phyloP scores from a whole-genome alignment of 2,329 filamentous ascomycete species.

The Venturia oleaginea region DNA sequence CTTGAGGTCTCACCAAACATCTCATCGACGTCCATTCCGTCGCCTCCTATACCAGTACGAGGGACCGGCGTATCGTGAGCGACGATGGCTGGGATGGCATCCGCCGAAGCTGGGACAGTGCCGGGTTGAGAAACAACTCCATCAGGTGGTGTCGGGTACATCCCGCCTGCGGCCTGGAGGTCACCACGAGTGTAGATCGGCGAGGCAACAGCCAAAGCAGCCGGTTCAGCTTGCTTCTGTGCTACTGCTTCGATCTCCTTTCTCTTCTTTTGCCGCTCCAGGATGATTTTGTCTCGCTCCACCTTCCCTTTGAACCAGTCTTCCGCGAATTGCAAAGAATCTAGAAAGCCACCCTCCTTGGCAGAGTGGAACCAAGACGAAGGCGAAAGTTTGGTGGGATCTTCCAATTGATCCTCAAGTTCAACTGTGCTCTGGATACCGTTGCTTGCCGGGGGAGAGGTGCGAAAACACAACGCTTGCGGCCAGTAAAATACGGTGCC shows the following conservation, averaged over 20 bases:
- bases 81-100: background rate
- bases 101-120: conserved; percentile 13
- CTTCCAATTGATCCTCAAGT: background rate
- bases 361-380: conserved; percentile 9
- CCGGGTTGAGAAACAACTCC: conserved; percentile 22
- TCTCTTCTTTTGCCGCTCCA: conserved; percentile 2
- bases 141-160: conserved; percentile 34
- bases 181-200: conserved; percentile 27
- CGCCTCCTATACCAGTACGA: background rate
- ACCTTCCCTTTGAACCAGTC: conserved; percentile 11
- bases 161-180: conserved; percentile 27
- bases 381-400: background rate
- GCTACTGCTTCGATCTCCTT: conserved; percentile 5
- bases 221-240: conserved; percentile 7
- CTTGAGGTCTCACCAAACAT: background rate
- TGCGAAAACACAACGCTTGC: background rate
- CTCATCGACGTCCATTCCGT: conserved; percentile 5
- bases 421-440: background rate
- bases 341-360: conserved; percentile 8
- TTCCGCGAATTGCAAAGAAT: conserved; percentile 13
- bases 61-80: background rate
- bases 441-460: background rate
- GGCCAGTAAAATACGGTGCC: conserved; percentile 11
- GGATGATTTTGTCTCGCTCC: background rate
- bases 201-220: conserved; percentile 22